These are phyloP conservation scores for Nothopassalora personata DNA, from an alignment of 2,329 filamentous ascomycete genomes.

Conservation along the genomic window DNA sequence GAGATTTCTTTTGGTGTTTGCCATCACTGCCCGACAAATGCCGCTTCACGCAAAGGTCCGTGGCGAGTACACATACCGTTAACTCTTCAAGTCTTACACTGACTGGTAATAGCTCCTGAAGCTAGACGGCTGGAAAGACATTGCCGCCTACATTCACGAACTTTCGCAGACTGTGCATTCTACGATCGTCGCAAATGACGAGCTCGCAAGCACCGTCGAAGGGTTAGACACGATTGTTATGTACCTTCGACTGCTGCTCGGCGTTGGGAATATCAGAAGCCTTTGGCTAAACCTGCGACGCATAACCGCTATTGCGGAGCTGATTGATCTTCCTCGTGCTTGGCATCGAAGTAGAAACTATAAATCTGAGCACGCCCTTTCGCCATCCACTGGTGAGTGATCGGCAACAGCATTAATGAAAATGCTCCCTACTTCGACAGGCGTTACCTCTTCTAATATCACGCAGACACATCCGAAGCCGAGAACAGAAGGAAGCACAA, in stretches of 20 bases:
- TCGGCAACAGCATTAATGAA: conserved; percentile 2
- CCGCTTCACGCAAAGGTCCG: conserved; percentile 8
- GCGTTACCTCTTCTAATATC: neutral
- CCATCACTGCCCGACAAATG: conserved; percentile 28
- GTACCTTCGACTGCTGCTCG: conserved; percentile 34
- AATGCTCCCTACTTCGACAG: conserved; percentile 1
- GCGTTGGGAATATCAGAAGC: conserved; percentile 33
- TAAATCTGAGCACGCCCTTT: neutral
- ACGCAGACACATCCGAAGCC: conserved; percentile 10
- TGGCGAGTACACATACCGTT: neutral
- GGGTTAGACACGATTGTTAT: conserved; percentile 33
- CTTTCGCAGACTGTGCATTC: conserved; percentile 28
- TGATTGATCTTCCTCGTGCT: conserved; percentile 34
- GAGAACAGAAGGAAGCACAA: conserved; percentile 12
- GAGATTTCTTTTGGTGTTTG: conserved; percentile 27
- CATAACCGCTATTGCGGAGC: conserved; percentile 35
- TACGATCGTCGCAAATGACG: conserved; percentile 30
- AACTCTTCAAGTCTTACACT: neutral
- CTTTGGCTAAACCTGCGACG: conserved; percentile 37
- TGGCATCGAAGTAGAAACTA: conserved; percentile 5
- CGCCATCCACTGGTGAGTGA: neutral
- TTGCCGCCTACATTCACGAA: conserved; percentile 17
- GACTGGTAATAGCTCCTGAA: neutral
- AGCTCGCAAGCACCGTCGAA: conserved; percentile 29
- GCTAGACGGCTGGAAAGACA: conserved; percentile 10